phyloP scores from a whole-genome alignment of 306 rosid species.

The Cercis canadensis region DNA sequence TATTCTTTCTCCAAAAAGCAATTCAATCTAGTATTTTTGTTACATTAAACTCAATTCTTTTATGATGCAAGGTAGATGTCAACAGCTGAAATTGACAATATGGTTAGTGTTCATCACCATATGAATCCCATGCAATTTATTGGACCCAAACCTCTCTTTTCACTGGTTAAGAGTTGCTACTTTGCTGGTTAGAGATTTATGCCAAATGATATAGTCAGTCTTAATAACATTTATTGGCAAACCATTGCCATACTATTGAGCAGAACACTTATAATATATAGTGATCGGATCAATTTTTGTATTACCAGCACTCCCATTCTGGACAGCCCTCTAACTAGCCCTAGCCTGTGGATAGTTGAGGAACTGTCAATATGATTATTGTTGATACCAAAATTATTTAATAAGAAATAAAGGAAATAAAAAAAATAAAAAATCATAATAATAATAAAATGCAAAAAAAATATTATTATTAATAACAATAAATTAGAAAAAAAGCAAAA shows the following conservation, averaged over 20 bases:
- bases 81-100: background rate
- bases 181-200: constrained; percentile 1
- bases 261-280: background rate
- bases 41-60: background rate
- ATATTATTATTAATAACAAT: too few species aligned
- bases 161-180: background rate
- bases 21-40: background rate
- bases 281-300: too few species aligned
- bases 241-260: constrained; percentile 1
- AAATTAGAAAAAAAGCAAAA: too few species aligned
- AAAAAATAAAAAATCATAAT: too few species aligned
- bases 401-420: too few species aligned
- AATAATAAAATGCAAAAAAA: too few species aligned
- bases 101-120: background rate
- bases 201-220: background rate
- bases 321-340: too few species aligned
- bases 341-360: too few species aligned
- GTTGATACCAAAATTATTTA: too few species aligned
- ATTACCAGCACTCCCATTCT: too few species aligned
- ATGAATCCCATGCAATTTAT: background rate
- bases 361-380: too few species aligned
- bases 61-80: background rate
- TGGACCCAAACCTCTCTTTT: background rate
- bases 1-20: too few species aligned
- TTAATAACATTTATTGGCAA: background rate